Conservation (phyloP, 495 filamentous ascomycete genomes). For the Podospora didyma region DNA sequence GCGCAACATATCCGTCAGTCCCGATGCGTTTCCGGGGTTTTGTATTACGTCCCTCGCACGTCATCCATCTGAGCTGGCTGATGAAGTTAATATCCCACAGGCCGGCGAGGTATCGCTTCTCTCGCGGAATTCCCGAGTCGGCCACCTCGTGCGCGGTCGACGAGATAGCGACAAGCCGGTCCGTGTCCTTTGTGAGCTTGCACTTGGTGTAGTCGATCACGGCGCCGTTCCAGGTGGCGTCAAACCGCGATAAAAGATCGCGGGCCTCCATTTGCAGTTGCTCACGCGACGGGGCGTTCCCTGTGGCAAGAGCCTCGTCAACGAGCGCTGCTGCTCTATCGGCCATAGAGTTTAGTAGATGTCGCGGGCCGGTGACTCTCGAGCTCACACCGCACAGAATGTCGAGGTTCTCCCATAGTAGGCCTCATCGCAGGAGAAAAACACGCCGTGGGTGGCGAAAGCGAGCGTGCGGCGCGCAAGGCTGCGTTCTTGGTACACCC, state of each 20-base stretch:
- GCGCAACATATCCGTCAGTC: not conserved
- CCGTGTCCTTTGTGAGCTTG: not conserved
- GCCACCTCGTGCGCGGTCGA: not conserved
- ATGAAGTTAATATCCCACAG: not conserved
- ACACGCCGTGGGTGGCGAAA: not conserved
- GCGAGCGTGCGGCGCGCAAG: not conserved
- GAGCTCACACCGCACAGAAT: not conserved
- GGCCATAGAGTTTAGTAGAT: not conserved
- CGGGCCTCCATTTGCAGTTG: not conserved
- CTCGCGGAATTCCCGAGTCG: not conserved
- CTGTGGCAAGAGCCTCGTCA: not conserved
- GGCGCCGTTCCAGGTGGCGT: not conserved
- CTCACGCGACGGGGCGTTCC: not conserved
- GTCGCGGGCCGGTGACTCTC: not conserved
- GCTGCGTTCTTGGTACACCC: not conserved
- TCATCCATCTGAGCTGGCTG: not conserved
- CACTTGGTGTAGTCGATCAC: not conserved
- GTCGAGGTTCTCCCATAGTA: not conserved
- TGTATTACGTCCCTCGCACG: not conserved
- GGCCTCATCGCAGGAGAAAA: not conserved
- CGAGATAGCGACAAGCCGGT: not conserved
- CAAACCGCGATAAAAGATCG: not conserved
- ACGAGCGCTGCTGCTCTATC: not conserved
- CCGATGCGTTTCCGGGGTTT: not conserved
- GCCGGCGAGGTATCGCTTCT: not conserved